Base-by-base conservation (phyloP, 202 grass and related monocot species). In the Setaria viridis region DNA sequence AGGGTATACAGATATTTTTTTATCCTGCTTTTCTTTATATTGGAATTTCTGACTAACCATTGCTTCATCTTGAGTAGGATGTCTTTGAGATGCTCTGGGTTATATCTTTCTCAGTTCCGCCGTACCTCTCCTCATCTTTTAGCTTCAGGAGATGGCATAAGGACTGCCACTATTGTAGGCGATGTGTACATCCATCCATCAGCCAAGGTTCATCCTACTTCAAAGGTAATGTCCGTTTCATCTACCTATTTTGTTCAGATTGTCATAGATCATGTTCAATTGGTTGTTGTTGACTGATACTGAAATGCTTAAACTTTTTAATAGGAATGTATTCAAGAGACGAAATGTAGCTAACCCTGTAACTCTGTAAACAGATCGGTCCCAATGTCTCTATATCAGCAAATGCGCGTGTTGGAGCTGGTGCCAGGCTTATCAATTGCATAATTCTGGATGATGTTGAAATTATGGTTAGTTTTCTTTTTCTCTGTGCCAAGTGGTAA, bases 131-230 rank as follows among this genome's bases (percentile, higher is more conserved):
- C 94, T 82, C 89, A 91, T 76, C 90, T 97, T 86, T 87, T 99
- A 87, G 91, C 94, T 35, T 82, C 94, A 77, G 97, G 94, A 72
- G 87, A 93, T 87, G 97, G 90, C 72, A 86, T 77, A 76, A 93
- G 77, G 85, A 82, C 62, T 75, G 94, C 88, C 64, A 90, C 97
- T 73, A 91, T 97, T 80, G 85, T 74, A 83, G 97, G 97, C 59
- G 94, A 99, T 88, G 97, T 99, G 42, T 94, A 91, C 85, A 94
- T 97, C 71, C 97, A 99, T 94, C 93, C 97, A 79, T 99, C 97
- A 63, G 97, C 97, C 13, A 99, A 94, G 89, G 94, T 97, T 70
- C 97, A 99, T 87, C 89, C 90, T 90, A 96, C 88, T 97, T 92
- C 97, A 68, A 99, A 99, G 97, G 97, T 97, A 89, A 65, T 80